Percentiles rank a stretch among this genome's conserved stretches.
phyloP scores from a whole-genome alignment of 768 basidiomycete genomes.

The Candolleomyces eurysporus region DNA sequence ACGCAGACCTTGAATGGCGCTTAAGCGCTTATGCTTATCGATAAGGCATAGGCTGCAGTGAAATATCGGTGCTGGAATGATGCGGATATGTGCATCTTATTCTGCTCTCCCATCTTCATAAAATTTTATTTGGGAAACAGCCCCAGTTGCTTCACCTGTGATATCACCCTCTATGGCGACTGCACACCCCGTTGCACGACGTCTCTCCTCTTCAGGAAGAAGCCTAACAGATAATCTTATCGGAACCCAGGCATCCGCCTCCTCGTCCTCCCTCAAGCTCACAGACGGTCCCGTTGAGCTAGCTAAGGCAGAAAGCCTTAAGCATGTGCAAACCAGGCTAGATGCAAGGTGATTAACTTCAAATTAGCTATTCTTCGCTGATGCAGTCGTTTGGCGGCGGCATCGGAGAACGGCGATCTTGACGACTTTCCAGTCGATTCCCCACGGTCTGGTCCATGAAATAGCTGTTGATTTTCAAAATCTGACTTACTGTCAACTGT shows the following conservation, averaged over 20 bases:
- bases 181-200: background rate
- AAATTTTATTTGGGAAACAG: conserved; percentile 5
- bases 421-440: conserved; percentile 19
- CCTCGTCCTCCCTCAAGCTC: conserved; percentile 30
- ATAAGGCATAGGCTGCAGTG: no score
- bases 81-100: conserved; percentile 8
- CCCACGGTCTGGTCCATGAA: conserved; percentile 29
- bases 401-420: background rate
- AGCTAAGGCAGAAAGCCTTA: conserved; percentile 60
- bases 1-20: no score
- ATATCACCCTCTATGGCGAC: background rate
- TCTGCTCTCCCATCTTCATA: conserved; percentile 9
- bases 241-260: background rate
- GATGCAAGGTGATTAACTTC: conserved; percentile 64
- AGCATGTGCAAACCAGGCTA: conserved; percentile 51
- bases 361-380: conserved; percentile 24
- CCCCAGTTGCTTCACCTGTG: conserved; percentile 14
- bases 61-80: no score
- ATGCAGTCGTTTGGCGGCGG: conserved; percentile 31
- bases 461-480: no score
- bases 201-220: background rate
- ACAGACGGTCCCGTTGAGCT: conserved; percentile 38
- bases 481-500: conserved; percentile 22
- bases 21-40: no score
- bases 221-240: background rate